Evolutionary conservation across 2,329 filamentous ascomycete species (phyloP).

Genomic region (Ascochyta pisi): DNA sequence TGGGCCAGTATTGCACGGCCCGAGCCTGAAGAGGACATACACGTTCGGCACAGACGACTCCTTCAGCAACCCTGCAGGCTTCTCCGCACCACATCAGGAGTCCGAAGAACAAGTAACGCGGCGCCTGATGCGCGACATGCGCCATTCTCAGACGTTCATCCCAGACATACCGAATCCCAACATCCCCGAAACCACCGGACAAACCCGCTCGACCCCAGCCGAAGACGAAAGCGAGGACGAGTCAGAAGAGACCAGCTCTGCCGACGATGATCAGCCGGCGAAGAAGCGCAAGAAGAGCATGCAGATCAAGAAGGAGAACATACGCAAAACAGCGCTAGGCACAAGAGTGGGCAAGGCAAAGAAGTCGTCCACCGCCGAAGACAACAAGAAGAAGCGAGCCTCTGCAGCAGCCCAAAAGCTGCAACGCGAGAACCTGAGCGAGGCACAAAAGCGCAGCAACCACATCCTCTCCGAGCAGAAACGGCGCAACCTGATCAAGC

Average conservation of each 20-base stretch:
- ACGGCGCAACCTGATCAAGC: conserved; percentile 78
- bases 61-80: conserved; percentile 43
- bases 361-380: conserved; percentile 29
- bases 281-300: conserved; percentile 39
- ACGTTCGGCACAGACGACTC: conserved; percentile 47
- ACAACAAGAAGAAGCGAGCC: conserved; percentile 37
- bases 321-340: conserved; percentile 26
- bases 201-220: conserved; percentile 9
- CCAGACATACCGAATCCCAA: conserved; percentile 15
- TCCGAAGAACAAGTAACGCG: conserved; percentile 33
- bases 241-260: conserved; percentile 31
- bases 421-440: conserved; percentile 67
- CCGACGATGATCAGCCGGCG: conserved; percentile 29
- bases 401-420: conserved; percentile 35
- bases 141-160: conserved; percentile 27
- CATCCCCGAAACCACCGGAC: conserved; percentile 16
- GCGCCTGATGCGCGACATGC: conserved; percentile 35
- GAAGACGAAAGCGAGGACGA: conserved; percentile 28
- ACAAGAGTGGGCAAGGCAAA: conserved; percentile 30
- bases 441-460: conserved; percentile 83
- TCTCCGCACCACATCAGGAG: conserved; percentile 30
- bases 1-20: conserved; percentile 22
- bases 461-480: conserved; percentile 90
- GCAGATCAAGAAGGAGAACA: conserved; percentile 18
- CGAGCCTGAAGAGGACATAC: conserved; percentile 39